These are phyloP conservation scores for Cutaneotrichosporon cyanovorans DNA, from an alignment of 1,284 basidiomycete species.

Conservation along the genomic window DNA sequence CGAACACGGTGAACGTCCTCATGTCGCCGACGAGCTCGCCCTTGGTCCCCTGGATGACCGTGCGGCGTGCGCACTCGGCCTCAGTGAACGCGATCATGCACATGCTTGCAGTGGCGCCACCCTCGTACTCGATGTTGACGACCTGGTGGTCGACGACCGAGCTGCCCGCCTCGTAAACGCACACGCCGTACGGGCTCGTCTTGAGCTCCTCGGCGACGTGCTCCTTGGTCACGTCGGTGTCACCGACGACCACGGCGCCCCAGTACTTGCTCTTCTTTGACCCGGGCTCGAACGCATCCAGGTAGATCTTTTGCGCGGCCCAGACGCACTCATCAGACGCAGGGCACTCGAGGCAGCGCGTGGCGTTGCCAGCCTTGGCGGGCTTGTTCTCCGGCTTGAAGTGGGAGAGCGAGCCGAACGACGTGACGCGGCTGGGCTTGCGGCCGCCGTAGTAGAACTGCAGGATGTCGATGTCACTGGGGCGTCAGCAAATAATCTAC, in stretches of 20 bases:
- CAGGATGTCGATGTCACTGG: slow-evolving; percentile 72
- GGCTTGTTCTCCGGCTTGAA: slow-evolving; percentile 69
- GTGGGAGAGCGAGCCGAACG: slow-evolving; percentile 73
- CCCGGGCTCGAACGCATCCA: slow-evolving; percentile 8
- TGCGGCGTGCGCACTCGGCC: slow-evolving; percentile 64
- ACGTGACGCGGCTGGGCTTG: slow-evolving; percentile 62
- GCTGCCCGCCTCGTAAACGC: slow-evolving; percentile 73
- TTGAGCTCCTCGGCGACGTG: slow-evolving; percentile 60
- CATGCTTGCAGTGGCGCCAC: slow-evolving; percentile 66
- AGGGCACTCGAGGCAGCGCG: slow-evolving; percentile 64
- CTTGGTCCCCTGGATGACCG: slow-evolving; percentile 67
- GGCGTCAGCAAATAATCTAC: background rate
- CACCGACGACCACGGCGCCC: slow-evolving; percentile 55
- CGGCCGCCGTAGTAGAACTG: slow-evolving; percentile 54
- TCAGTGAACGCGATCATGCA: slow-evolving; percentile 56
- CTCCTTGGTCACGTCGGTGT: slow-evolving; percentile 63
- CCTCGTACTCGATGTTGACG: slow-evolving; percentile 72
- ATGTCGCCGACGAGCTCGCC: slow-evolving; percentile 79
- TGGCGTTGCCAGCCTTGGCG: slow-evolving; percentile 56
- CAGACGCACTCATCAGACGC: slow-evolving; percentile 66
- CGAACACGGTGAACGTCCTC: slow-evolving; percentile 60
- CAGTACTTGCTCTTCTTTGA: slow-evolving; percentile 10
- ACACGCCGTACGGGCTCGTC: slow-evolving; percentile 65
- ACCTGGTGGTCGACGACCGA: slow-evolving; percentile 77
- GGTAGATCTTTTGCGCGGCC: slow-evolving; percentile 62